Conservation (phyloP, 1,139 yeast species). For the Zygosaccharomyces pseudobailii region DNA sequence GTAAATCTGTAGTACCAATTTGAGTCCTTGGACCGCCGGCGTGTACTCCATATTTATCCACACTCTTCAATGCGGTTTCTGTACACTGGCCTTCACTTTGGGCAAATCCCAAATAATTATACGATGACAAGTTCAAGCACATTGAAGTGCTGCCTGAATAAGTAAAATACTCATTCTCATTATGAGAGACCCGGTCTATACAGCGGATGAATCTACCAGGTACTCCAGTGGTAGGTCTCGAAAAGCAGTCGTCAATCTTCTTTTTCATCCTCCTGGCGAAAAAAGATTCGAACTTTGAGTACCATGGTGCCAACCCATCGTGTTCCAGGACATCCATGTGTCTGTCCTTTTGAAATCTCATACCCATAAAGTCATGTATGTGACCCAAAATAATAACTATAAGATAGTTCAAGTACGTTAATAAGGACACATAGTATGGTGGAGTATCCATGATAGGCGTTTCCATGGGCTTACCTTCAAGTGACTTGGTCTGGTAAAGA, state of each 20-base stretch:
- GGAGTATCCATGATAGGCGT: conserved; percentile 73
- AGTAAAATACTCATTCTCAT: conserved; percentile 52
- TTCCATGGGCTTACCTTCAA: conserved; percentile 49
- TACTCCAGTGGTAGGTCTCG: conserved; percentile 92
- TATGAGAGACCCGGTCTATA: conserved; percentile 65
- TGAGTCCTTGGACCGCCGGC: conserved; percentile 72
- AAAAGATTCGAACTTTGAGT: conserved; percentile 87
- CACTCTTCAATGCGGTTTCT: conserved; percentile 60
- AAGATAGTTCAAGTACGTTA: conserved; percentile 81
- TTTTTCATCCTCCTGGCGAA: conserved; percentile 87
- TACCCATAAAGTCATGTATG: conserved; percentile 81
- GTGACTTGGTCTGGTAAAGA: conserved; percentile 48
- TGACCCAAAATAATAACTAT: conserved; percentile 85
- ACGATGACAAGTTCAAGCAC: conserved; percentile 83
- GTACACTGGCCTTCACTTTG: conserved; percentile 93
- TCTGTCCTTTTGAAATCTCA: conserved; percentile 59
- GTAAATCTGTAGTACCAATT: conserved; percentile 76
- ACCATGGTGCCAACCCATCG: conserved; percentile 96
- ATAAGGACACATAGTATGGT: conserved; percentile 69
- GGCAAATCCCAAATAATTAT: conserved; percentile 94
- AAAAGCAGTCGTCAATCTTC: conserved; percentile 91
- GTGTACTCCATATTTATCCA: conserved; percentile 68
- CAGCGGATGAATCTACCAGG: conserved; percentile 90
- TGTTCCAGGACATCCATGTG: conserved; percentile 65
- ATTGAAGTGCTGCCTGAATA: conserved; percentile 72